phyloP scores from a whole-genome alignment of 2,329 filamentous ascomycete species.

The Beauveria brongniartii region DNA sequence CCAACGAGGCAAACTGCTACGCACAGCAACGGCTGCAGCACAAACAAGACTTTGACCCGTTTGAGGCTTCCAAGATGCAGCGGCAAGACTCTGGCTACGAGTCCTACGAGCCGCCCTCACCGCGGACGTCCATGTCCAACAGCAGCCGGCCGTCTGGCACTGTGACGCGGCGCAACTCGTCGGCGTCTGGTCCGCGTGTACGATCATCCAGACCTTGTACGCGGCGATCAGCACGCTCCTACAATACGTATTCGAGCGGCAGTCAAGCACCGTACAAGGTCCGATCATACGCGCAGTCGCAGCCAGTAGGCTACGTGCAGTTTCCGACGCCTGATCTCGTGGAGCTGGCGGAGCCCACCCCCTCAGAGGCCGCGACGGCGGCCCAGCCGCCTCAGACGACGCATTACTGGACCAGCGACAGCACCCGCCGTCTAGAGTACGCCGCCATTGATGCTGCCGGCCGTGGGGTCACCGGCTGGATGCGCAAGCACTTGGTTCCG shows the following conservation, averaged over 20 bases:
- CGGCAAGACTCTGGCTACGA: constrained; percentile 54
- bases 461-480: constrained; percentile 52
- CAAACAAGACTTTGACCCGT: constrained; percentile 9
- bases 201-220: constrained; percentile 32
- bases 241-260: constrained; percentile 19
- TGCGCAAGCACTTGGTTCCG: constrained; percentile 48
- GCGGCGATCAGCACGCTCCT: constrained; percentile 33
- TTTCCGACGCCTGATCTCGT: constrained; percentile 38
- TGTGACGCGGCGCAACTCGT: constrained; percentile 12
- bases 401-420: constrained; percentile 60
- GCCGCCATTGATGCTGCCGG: constrained; percentile 58
- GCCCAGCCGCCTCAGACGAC: constrained; percentile 48
- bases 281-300: constrained; percentile 23
- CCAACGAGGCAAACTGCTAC: constrained; percentile 14
- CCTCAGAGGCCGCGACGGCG: constrained; percentile 14
- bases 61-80: constrained; percentile 33
- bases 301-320: constrained; percentile 37
- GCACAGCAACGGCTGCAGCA: constrained; percentile 6
- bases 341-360: constrained; percentile 19
- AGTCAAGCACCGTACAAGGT: constrained; percentile 24
- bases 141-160: constrained; percentile 16
- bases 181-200: constrained; percentile 20
- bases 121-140: constrained; percentile 30
- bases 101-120: constrained; percentile 32
- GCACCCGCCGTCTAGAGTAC: constrained; percentile 55